These are phyloP conservation scores for Cladobotryum mycophilum DNA, from an alignment of 2,329 filamentous ascomycete species.

Conservation along the genomic window DNA sequence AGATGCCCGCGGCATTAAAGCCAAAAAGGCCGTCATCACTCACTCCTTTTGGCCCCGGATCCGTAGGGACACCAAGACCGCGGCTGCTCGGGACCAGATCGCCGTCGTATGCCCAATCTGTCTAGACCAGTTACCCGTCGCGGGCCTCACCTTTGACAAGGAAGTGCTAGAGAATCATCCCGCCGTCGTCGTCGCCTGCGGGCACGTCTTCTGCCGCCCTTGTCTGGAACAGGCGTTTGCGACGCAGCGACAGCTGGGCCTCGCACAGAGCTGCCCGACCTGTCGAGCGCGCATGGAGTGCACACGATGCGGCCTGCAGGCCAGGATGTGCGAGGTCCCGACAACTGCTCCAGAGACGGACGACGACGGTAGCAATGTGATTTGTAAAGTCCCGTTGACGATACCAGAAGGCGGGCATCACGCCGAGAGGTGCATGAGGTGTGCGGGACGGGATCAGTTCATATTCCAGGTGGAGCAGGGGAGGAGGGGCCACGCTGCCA, in stretches of 20 bases:
- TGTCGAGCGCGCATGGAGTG: background rate
- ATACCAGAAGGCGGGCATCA: background rate
- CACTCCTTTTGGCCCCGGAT: background rate
- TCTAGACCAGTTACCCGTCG: constrained; percentile 7
- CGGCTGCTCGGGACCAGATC: background rate
- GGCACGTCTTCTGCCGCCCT: constrained; percentile 17
- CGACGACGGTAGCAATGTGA: background rate
- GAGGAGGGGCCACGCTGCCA: background rate
- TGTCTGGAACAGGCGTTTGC: constrained; percentile 5
- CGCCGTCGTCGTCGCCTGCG: constrained; percentile 15
- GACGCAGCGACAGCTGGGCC: background rate
- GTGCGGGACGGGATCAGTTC: constrained; percentile 10
- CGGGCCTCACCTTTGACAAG: constrained; percentile 5
- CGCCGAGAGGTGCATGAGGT: constrained; percentile 10
- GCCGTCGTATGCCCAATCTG: constrained; percentile 16
- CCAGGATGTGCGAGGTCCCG: background rate
- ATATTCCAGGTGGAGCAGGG: constrained; percentile 2
- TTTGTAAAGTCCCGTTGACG: background rate
- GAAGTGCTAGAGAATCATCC: background rate
- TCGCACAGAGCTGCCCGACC: background rate
- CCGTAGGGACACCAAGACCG: background rate
- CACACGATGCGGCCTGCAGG: background rate
- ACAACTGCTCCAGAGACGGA: background rate
- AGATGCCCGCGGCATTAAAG: too few relatives aligned
- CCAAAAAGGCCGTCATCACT: too few relatives aligned